Evolutionary conservation across 1,139 yeast species (phyloP), one percentile per base, ranked within the genome.

Genomic region (Hansenula sp.): DNA sequence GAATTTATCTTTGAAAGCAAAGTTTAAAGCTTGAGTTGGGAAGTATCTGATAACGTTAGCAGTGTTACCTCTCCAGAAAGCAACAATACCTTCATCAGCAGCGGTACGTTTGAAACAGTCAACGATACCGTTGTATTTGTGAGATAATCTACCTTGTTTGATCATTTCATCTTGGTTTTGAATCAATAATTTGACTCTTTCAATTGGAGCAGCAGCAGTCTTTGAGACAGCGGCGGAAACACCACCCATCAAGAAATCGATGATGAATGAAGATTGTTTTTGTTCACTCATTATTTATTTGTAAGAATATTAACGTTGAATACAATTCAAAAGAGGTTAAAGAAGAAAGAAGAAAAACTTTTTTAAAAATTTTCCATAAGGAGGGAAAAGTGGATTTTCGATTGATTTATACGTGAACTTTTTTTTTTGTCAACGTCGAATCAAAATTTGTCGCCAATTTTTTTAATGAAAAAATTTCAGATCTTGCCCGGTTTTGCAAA

Each of bases 51-150:
- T 77, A 54, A 82, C 89, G 73, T 82, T 82, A 53, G 89, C 89
- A 48, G 88, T 79, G 83, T 82, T 82, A 71, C 89, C 89, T 75
- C 88, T 77, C 89, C 89, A 82, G 78, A 82, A 77, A 46, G 88
- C 68, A 48, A 68, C 69, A 47, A 79, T 58, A 69, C 89, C 89
- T 71, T 82, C 89, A 51, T 79, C 82, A 48, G 77, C 75, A 52
- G 81, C 74, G 53, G 88, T 82, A 66, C 88, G 79, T 59, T 65
- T 71, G 83, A 82, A 82, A 68, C 85, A 78, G 62, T 82, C 88
- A 48, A 54, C 66, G 55, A 82, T 81, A 73, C 89, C 89, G 51
- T 64, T 71, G 77, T 82, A 82, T 58, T 70, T 75, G 58, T 62
- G 71, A 49, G 77, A 70, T 55, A 82, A 75, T 71, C 87, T 83